A percentile compares a stretch with the other conserved stretches of the same genome.
These are phyloP conservation scores for Epipyxis sp. DNA, from an alignment of 108 stramenopile species.

Conservation along the genomic window DNA sequence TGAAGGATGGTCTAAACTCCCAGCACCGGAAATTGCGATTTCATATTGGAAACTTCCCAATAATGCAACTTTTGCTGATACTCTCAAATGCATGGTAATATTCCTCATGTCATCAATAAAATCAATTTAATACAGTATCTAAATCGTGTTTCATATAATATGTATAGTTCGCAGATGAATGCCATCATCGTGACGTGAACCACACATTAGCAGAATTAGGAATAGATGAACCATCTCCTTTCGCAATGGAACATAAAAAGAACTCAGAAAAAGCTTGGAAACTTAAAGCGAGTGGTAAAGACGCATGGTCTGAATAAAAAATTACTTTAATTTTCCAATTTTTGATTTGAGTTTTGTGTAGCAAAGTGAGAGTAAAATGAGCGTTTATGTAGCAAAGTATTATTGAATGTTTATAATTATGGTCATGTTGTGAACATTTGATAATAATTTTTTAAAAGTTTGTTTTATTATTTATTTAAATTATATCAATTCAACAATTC, in stretches of 20 bases:
- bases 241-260: slow-evolving; percentile 12
- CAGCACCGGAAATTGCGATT: slow-evolving; percentile 55
- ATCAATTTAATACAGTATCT: too few relatives aligned
- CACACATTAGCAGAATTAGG: slow-evolving; percentile 59
- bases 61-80: slow-evolving; percentile 17
- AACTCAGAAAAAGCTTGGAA: slow-evolving; percentile 11
- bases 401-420: too few relatives aligned
- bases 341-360: too few relatives aligned
- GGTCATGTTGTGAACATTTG: too few relatives aligned
- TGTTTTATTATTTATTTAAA: too few relatives aligned
- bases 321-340: too few relatives aligned
- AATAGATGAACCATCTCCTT: slow-evolving; percentile 39
- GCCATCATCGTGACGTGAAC: slow-evolving; percentile 89
- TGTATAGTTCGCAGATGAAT: slow-evolving; percentile 86
- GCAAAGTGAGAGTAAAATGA: too few relatives aligned
- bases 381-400: too few relatives aligned
- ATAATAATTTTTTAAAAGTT: too few relatives aligned
- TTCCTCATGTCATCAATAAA: too few relatives aligned
- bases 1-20: slow-evolving; percentile 70
- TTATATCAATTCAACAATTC: too few relatives aligned
- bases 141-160: too few relatives aligned
- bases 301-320: background rate
- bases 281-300: background rate
- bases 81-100: slow-evolving; percentile 31
- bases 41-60: slow-evolving; percentile 67